Percentiles rank a stretch among this genome's conserved stretches.
Evolutionary conservation across 2,329 filamentous ascomycete species (phyloP).

Genomic region (Aquanectria penicillioides): DNA sequence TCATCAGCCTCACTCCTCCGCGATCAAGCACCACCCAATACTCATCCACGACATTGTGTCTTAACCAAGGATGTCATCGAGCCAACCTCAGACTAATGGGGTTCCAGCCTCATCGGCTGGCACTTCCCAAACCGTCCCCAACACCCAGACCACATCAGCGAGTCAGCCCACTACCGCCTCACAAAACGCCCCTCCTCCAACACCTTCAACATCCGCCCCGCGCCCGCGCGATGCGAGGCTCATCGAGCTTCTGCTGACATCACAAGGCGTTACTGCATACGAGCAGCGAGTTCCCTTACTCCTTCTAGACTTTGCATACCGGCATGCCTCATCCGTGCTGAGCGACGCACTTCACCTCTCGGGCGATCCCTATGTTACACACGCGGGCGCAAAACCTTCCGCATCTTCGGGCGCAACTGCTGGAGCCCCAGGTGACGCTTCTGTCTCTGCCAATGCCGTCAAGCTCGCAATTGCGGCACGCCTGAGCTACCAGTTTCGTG

Average conservation of each 20-base stretch:
- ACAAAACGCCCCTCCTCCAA: constrained; percentile 38
- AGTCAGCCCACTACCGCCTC: constrained; percentile 40
- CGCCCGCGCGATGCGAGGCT: constrained; percentile 82
- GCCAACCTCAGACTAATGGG: constrained; percentile 65
- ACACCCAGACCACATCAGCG: constrained; percentile 47
- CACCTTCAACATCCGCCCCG: constrained; percentile 54
- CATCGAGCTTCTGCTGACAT: constrained; percentile 81
- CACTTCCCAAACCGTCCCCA: constrained; percentile 49
- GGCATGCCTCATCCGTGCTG: constrained; percentile 78
- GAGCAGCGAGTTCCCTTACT: constrained; percentile 85
- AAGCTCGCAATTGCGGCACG: constrained; percentile 77
- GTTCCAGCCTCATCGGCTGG: constrained; percentile 53
- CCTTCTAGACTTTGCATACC: constrained; percentile 87
- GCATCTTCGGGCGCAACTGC: constrained; percentile 60
- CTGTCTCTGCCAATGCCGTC: constrained; percentile 73
- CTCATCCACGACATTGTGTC: background rate
- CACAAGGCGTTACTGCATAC: constrained; percentile 81
- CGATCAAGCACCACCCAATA: constrained; percentile 1
- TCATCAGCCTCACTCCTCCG: background rate
- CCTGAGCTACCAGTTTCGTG: constrained; percentile 74
- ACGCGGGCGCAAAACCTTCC: constrained; percentile 63
- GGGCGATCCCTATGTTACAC: constrained; percentile 72
- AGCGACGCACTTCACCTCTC: constrained; percentile 76
- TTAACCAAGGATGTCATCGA: constrained; percentile 46
- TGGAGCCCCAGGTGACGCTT: constrained; percentile 59